Evolutionary conservation across 78 protist genomes (phyloP).

Genomic region (Dictyostelium intermedium): DNA sequence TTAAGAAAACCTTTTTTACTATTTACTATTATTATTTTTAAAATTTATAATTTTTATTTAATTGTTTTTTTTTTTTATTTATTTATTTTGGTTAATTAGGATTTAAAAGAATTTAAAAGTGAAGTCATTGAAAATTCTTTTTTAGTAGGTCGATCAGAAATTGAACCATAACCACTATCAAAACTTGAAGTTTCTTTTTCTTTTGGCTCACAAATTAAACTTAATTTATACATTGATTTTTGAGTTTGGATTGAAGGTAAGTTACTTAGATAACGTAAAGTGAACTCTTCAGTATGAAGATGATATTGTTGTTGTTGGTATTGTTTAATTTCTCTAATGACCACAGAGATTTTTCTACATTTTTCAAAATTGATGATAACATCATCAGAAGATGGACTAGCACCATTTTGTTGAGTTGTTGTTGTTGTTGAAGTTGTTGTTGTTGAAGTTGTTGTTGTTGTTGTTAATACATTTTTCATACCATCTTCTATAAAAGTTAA

Average conservation of each 20-base stretch:
- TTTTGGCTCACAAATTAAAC: conserved; percentile 63
- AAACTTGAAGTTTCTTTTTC: conserved; percentile 14
- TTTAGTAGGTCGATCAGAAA: conserved; percentile 6
- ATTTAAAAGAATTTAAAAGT: conserved; percentile 15
- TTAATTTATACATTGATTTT: conserved; percentile 36
- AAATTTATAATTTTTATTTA: background rate
- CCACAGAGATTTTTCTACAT: conserved; percentile 69
- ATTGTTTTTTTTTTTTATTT: background rate
- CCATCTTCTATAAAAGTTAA: conserved; percentile 91
- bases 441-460: background rate
- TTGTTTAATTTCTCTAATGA: conserved; percentile 73
- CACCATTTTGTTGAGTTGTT: background rate
- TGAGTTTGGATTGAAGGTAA: conserved; percentile 28
- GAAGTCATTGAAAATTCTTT: conserved; percentile 32
- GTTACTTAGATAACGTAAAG: conserved; percentile 20
- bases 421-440: background rate
- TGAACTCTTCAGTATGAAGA: conserved; percentile 25
- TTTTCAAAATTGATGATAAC: conserved; percentile 85
- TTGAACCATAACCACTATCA: background rate
- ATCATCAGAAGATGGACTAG: background rate
- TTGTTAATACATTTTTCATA: conserved; percentile 59
- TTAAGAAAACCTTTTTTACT: too few species aligned
- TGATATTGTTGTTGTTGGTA: conserved; percentile 76
- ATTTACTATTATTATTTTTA: background rate
- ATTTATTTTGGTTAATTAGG: background rate